Base-by-base conservation (phyloP, 2,329 filamentous ascomycete genomes). In the Colletotrichum gloeosporioides region DNA sequence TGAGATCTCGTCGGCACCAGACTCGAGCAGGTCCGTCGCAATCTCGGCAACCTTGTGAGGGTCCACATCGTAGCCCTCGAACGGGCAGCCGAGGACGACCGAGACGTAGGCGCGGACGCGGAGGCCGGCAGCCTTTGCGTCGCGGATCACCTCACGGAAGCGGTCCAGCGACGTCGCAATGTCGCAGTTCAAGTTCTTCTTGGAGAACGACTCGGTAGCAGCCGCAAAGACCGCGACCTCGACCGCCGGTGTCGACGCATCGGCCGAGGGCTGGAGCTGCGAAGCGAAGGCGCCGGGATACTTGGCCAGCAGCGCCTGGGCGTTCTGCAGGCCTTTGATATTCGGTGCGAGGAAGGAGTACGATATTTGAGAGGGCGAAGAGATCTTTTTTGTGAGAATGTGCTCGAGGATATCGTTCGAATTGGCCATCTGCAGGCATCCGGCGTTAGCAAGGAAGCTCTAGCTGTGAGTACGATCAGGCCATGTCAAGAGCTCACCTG, bases 1-100 rank as follows among this genome's bases (percentile, higher is more conserved):
- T 2, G 94, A 95, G 79, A 98, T 96, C 88, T 98, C 95, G 82
- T 98, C 95, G 25, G 95, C 96, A 22, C 96, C 96, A 88, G 96
- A 95, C 81, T 96, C 94, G 2, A 98, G 88, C 65, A 98, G 86
- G 81, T 88, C 92, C 76, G 88, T 90, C 0, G 94, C 93, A 61
- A 94, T 91, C 79, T 93, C 90, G 1, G 92, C 92, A 0, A 94
- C 92, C 77, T 86, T 88, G 81, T 90, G 89, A 36, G 92, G 92
- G 79, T 93, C 87, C 4, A 93, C 92, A 69, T 93, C 90, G 82
- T 89, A 88, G 4, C 92, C 93, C 79, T 93, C 92, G 77, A 94
- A 97, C 0, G 95, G 95, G 78, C 95, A 98, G 2, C 94, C 94
- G 8, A 98, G 88, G 0, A 95, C 95, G 15, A 95, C 94, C 2